Evolutionary conservation across 805 yeast genomes (phyloP).

Genomic region (Saccharomycopsis lassenensis): DNA sequence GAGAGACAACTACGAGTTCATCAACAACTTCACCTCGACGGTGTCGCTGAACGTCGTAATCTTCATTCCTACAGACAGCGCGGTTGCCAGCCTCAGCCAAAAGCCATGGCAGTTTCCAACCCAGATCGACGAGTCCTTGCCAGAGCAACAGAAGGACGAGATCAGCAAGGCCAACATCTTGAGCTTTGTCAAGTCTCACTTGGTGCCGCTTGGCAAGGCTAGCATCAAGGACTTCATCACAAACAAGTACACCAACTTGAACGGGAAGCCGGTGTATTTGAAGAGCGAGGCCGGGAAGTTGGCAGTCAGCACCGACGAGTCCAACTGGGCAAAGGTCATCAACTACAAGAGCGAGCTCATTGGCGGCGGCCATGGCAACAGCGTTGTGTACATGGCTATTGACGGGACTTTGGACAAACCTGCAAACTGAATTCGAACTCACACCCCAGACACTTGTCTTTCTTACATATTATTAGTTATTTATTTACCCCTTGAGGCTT

Average conservation of each 20-base stretch:
- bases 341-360: too few species aligned
- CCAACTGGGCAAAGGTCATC: too few species aligned
- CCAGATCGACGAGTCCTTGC: slow-evolving; percentile 27
- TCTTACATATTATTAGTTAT: too few species aligned
- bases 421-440: too few species aligned
- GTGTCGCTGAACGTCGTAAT: slow-evolving; percentile 44
- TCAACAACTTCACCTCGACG: slow-evolving; percentile 28
- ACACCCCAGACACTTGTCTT: too few species aligned
- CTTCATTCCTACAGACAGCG: slow-evolving; percentile 63
- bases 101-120: slow-evolving; percentile 84
- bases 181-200: slow-evolving; percentile 53
- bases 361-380: too few species aligned
- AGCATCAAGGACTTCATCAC: too few species aligned
- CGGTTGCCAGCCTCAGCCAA: slow-evolving; percentile 35
- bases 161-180: slow-evolving; percentile 40
- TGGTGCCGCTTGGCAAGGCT: too few species aligned
- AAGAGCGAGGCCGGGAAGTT: slow-evolving; percentile 1
- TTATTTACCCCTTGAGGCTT: too few species aligned
- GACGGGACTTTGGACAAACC: too few species aligned
- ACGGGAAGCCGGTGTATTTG: neutral
- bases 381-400: too few species aligned
- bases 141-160: slow-evolving; percentile 36
- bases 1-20: slow-evolving; percentile 47
- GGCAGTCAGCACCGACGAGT: neutral
- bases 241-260: too few species aligned